Evolutionary conservation across 176 grass and related monocot genomes (phyloP), one percentile per base, ranked within the genome.

Genomic region (Aegilops umbellulata): DNA sequence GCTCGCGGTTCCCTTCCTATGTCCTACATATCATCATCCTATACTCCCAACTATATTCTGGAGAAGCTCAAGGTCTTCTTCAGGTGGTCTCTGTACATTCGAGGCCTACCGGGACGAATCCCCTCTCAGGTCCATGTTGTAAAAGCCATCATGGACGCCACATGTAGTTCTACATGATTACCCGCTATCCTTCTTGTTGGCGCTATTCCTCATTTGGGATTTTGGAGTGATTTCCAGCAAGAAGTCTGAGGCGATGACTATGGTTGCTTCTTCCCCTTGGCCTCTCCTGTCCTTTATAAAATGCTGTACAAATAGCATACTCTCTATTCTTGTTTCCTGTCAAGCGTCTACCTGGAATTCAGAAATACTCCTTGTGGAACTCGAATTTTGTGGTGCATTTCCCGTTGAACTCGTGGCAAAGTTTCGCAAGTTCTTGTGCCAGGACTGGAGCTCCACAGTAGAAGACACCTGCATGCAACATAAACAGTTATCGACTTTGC

Each of bases 321-420:
- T 17, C 32, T 44, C 44, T 79, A 49, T 69, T 55, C 12, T 53
- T 64, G 70, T 41, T 77, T 22, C 23, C 63, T 41, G 65, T 80
- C 77, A 83, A 78, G 20, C 87, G 92, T 89, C 82, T 90, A 85
- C 88, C 83, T 86, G 63, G 14, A 73, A 81, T 49, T 99, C 83
- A 99, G 91, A 99, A 99, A 73, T 94, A 90, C 80, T 99, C 97
- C 85, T 99, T 99, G 80, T 94, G 97, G 77, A 99, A 99, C 72
- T 99, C 94, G 61, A 99, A 99, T 77, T 89, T 95, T 20, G 92
- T 90, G 65, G 69, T 89, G 84, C 94, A 88, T 88, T 82, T 96
- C 73, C 93, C 94, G 19, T 94, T 99, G 86, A 94, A 96, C 66
- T 96, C 97, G 66, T 88, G 91, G 89, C 97, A 97, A 82, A 99